Conservation (phyloP, 352 stramenopile genomes). For the Halophytophthora polymorphica region DNA sequence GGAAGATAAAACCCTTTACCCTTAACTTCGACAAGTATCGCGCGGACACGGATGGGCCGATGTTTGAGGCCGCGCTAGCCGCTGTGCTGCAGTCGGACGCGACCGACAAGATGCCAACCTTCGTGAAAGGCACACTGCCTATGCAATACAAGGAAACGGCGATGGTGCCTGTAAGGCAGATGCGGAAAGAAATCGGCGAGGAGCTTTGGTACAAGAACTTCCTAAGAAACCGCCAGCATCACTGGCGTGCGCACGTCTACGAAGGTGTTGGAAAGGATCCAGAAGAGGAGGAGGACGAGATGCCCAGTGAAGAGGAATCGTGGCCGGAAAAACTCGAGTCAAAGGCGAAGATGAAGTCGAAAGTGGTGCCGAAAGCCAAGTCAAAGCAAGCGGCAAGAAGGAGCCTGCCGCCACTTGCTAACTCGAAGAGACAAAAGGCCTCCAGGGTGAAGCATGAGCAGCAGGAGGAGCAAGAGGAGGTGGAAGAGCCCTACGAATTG, state of each 20-base stretch:
- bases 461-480: neutral
- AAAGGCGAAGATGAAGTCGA: conserved; percentile 5
- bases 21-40: conserved; percentile 24
- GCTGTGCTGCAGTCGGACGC: conserved; percentile 21
- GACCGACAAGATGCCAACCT: conserved; percentile 27
- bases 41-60: conserved; percentile 22
- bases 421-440: too few species aligned
- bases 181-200: conserved; percentile 19
- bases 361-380: neutral
- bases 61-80: conserved; percentile 28
- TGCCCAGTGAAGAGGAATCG: too few species aligned
- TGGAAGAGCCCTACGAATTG: too few species aligned
- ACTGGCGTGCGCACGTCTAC: conserved; percentile 24
- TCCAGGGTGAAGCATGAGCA: neutral
- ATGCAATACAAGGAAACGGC: conserved; percentile 19
- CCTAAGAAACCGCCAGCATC: conserved; percentile 23
- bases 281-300: neutral
- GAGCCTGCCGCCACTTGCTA: neutral
- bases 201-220: conserved; percentile 29
- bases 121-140: conserved; percentile 23
- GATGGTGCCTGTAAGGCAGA: conserved; percentile 15
- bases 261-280: conserved; percentile 9
- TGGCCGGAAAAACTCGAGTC: too few species aligned
- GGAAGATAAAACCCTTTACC: conserved; percentile 17
- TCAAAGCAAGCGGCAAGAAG: conserved; percentile 4